Conservation (phyloP, 192 early-diverging fungal genomes). For the Lunasporangiospora selenospora region DNA sequence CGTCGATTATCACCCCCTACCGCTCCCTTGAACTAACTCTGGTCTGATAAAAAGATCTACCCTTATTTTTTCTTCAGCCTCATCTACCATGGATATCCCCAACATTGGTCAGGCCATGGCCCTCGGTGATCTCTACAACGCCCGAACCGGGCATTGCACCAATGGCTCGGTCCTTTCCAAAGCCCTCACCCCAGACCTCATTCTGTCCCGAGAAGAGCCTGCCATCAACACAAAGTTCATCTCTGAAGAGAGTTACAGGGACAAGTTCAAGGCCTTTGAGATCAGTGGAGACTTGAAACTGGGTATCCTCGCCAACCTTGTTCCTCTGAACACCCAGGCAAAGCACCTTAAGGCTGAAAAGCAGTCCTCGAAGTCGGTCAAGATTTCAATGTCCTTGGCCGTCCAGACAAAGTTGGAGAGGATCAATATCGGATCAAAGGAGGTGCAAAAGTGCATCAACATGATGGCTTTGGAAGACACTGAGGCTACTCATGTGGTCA, state of each 20-base stretch:
- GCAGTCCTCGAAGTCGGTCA: constrained; percentile 3
- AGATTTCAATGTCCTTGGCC: constrained; percentile 5
- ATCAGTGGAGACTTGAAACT: constrained; percentile 5
- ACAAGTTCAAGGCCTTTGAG: constrained; percentile 9
- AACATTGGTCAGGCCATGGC: constrained; percentile 13
- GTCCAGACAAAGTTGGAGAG: constrained; percentile 12
- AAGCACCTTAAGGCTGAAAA: constrained; percentile 7
- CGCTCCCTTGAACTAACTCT: constrained; percentile 4
- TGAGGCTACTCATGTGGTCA: constrained; percentile 9
- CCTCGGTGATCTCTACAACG: constrained; percentile 6
- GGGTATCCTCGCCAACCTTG: constrained; percentile 2
- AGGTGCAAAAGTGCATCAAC: constrained; percentile 4
- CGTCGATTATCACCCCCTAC: constrained; percentile 1
- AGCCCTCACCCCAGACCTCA: not conserved
- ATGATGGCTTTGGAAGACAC: constrained; percentile 1
- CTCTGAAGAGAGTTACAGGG: constrained; percentile 8
- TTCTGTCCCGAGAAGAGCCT: constrained; percentile 5
- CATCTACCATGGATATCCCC: constrained; percentile 10
- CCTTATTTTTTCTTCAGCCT: constrained; percentile 3
- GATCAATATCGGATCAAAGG: constrained; percentile 1
- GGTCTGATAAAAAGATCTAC: not conserved
- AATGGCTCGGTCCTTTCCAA: constrained; percentile 1
- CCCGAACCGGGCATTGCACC: constrained; percentile 9
- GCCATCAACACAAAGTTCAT: constrained; percentile 11
- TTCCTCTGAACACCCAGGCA: not conserved